Evolutionary conservation across 2,329 filamentous ascomycete species (phyloP).

Genomic region (Aureobasidium sp.): DNA sequence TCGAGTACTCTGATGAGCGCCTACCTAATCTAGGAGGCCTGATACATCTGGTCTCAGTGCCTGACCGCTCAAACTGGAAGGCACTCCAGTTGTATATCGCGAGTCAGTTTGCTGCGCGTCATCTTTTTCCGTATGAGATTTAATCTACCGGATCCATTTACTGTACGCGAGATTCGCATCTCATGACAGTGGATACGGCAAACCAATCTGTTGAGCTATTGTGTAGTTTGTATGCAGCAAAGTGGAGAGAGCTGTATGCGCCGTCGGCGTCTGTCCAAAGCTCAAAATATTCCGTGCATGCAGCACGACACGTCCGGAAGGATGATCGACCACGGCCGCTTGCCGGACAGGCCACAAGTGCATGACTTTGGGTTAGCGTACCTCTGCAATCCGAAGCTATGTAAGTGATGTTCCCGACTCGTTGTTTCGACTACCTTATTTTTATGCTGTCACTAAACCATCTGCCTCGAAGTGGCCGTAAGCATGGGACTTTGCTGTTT

Average conservation of each 20-base stretch:
- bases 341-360: neutral
- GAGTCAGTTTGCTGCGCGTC: neutral
- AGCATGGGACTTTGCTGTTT: neutral
- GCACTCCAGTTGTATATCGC: neutral
- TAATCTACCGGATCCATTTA: neutral
- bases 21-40: neutral
- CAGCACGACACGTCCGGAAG: neutral
- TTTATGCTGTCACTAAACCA: neutral
- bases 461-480: neutral
- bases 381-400: neutral
- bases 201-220: neutral
- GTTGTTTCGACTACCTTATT: neutral
- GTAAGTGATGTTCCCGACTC: neutral
- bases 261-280: neutral
- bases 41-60: neutral
- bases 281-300: neutral
- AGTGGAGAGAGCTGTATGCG: neutral
- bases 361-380: neutral
- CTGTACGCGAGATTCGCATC: neutral
- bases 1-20: neutral
- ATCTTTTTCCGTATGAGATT: neutral
- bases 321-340: slow-evolving; percentile 1
- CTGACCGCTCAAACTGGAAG: neutral
- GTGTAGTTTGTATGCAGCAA: neutral
- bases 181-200: neutral